phyloP scores from a whole-genome alignment of 2,329 filamentous ascomycete species.

The Aspergillus candidus region DNA sequence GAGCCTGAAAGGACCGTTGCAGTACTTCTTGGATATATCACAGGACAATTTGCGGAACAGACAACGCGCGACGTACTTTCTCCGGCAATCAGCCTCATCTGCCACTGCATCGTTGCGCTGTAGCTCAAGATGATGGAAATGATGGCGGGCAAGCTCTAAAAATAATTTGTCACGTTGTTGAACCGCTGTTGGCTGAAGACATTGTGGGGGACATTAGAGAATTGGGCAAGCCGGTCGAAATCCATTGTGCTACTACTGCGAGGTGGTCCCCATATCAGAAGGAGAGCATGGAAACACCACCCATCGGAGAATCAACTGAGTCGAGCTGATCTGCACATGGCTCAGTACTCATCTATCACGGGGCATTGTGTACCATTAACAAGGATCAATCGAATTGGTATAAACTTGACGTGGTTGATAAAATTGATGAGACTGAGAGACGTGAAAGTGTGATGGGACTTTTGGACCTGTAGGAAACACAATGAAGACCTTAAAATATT shows the following conservation, averaged over 20 bases:
- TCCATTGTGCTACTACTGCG: constrained; percentile 12
- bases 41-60: constrained; percentile 19
- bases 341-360: too few relatives aligned
- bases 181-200: constrained; percentile 15
- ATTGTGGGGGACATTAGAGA: constrained; percentile 15
- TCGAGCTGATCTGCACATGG: too few relatives aligned
- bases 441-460: too few relatives aligned
- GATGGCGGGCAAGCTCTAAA: constrained; percentile 20
- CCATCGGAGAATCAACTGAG: too few relatives aligned
- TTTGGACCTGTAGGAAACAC: too few relatives aligned
- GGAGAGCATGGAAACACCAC: too few relatives aligned
- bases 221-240: constrained; percentile 21
- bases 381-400: too few relatives aligned
- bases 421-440: too few relatives aligned
- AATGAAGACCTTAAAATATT: too few relatives aligned
- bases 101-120: constrained; percentile 25
- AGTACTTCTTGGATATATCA: constrained; percentile 12
- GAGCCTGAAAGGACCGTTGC: constrained; percentile 22
- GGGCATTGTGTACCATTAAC: too few relatives aligned
- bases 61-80: constrained; percentile 22
- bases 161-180: constrained; percentile 21
- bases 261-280: too few relatives aligned
- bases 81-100: constrained; percentile 18
- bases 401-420: too few relatives aligned
- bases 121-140: constrained; percentile 21